Conservation (phyloP, 805 yeast genomes). For the Candida argentea region DNA sequence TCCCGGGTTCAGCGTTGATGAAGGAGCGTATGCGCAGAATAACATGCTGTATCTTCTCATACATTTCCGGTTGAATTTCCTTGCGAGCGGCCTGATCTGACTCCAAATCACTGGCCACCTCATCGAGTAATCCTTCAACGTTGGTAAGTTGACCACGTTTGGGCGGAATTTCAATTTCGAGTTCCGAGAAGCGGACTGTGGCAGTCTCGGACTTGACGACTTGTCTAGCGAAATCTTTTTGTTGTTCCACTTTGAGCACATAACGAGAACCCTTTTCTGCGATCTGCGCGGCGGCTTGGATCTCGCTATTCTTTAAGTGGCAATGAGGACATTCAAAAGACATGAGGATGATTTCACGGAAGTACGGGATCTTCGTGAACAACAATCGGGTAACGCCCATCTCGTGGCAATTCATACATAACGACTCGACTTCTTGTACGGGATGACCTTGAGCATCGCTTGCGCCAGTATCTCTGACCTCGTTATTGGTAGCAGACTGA, state of each 20-base stretch:
- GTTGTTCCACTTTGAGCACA: constrained; percentile 53
- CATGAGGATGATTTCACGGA: constrained; percentile 85
- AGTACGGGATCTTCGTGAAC: constrained; percentile 83
- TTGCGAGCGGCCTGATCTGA: constrained; percentile 77
- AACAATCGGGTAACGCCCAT: constrained; percentile 77
- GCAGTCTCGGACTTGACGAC: constrained; percentile 88
- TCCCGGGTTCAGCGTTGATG: constrained; percentile 55
- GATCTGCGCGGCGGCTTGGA: constrained; percentile 91
- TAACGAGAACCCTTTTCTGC: constrained; percentile 82
- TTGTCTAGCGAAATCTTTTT: constrained; percentile 77
- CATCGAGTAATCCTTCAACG: constrained; percentile 78
- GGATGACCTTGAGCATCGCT: constrained; percentile 83
- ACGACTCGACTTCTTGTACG: constrained; percentile 87
- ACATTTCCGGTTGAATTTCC: constrained; percentile 60
- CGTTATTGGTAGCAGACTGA: constrained; percentile 17
- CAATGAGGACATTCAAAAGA: constrained; percentile 96
- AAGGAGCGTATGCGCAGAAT: constrained; percentile 49
- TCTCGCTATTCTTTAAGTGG: constrained; percentile 80
- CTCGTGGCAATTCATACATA: constrained; percentile 92
- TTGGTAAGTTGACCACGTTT: constrained; percentile 89
- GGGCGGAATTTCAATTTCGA: constrained; percentile 92
- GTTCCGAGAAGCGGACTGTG: constrained; percentile 64
- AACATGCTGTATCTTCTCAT: constrained; percentile 65
- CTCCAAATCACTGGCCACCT: constrained; percentile 73
- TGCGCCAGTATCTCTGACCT: constrained; percentile 61